These are phyloP conservation scores for Penicillium sumatraense DNA, from an alignment of 2,329 filamentous ascomycete species.

Conservation along the genomic window DNA sequence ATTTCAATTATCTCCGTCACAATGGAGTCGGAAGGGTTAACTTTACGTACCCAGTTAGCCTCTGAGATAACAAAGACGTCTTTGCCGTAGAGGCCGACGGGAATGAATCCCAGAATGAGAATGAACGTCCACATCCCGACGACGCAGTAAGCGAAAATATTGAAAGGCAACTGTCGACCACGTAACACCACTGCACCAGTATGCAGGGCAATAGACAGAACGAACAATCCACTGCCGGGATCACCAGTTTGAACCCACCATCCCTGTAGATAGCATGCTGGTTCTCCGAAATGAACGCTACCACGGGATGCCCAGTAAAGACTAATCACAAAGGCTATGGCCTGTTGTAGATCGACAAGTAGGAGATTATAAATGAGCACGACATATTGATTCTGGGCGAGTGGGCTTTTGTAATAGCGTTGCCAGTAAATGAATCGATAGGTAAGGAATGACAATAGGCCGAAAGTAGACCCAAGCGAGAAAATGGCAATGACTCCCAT, in stretches of 20 bases:
- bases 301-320: slow-evolving; percentile 51
- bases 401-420: slow-evolving; percentile 51
- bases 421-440: slow-evolving; percentile 56
- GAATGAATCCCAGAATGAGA: slow-evolving; percentile 52
- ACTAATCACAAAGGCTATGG: slow-evolving; percentile 50
- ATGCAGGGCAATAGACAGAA: slow-evolving; percentile 58
- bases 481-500: slow-evolving; percentile 51
- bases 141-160: slow-evolving; percentile 50
- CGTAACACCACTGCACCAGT: slow-evolving; percentile 54
- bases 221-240: slow-evolving; percentile 56
- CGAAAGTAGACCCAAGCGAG: slow-evolving; percentile 36
- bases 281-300: slow-evolving; percentile 48
- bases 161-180: slow-evolving; percentile 51
- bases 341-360: slow-evolving; percentile 56
- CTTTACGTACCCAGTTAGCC: slow-evolving; percentile 52
- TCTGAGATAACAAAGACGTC: slow-evolving; percentile 54
- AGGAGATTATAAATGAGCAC: slow-evolving; percentile 58
- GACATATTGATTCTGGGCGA: slow-evolving; percentile 58
- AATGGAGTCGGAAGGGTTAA: too few species aligned
- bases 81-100: slow-evolving; percentile 46
- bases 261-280: slow-evolving; percentile 55
- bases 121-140: slow-evolving; percentile 52
- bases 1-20: neutral
- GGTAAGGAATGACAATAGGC: slow-evolving; percentile 50
- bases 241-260: slow-evolving; percentile 59